Evolutionary conservation across 257 asterid species (phyloP).

Genomic region (Cinchona pubescens): DNA sequence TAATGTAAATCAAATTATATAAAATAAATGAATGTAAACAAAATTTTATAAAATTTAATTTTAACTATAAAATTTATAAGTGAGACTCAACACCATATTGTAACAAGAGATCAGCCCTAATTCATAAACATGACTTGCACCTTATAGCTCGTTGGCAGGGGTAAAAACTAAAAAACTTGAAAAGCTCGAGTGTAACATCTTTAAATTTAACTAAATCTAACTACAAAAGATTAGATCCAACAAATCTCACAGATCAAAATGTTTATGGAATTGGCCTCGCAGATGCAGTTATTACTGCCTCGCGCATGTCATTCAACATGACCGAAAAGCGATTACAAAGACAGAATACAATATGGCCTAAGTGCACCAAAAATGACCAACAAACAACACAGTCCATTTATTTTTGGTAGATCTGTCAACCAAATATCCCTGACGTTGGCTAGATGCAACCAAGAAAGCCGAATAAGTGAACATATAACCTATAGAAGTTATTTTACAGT

Average conservation of each 20-base stretch:
- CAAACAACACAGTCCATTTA: conserved; percentile 15
- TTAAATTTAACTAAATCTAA: too few species aligned
- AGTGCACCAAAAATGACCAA: not conserved
- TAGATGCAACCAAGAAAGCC: not conserved
- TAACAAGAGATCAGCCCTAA: too few species aligned
- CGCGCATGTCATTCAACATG: not conserved
- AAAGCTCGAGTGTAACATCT: not conserved
- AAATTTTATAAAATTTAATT: too few species aligned
- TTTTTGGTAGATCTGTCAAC: not conserved
- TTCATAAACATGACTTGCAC: too few species aligned
- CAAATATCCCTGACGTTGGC: not conserved
- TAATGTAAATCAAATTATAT: too few species aligned
- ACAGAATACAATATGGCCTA: not conserved
- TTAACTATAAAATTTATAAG: too few species aligned
- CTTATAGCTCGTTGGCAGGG: too few species aligned
- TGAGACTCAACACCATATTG: too few species aligned
- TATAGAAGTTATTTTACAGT: not conserved
- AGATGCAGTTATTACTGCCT: not conserved
- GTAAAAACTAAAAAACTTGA: too few species aligned
- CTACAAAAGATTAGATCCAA: not conserved
- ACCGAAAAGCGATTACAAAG: not conserved
- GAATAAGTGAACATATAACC: not conserved
- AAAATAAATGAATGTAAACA: too few species aligned
- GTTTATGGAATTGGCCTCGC: not conserved
- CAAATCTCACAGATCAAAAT: not conserved